Base-by-base conservation (phyloP, 805 yeast species). In the Metschnikowia koreensis region DNA sequence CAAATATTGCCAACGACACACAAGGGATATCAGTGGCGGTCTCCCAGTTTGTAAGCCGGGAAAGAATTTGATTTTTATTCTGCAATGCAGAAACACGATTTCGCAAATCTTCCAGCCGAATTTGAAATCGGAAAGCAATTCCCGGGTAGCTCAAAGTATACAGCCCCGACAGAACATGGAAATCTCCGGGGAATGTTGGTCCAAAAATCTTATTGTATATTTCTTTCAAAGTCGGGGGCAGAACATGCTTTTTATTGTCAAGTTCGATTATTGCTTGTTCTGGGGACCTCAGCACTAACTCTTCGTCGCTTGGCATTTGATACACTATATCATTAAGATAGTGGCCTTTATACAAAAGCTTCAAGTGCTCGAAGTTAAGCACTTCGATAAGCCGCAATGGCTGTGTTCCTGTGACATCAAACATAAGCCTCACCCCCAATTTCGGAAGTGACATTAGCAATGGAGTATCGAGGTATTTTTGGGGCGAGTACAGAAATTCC, bases 131-230 rank as follows among this genome's bases (percentile, higher is more conserved):
- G 65, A 83, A 82, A 0, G 80, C 69, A 4, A 83, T 68, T 0
- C 88, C 88, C 1, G 83, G 81, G 57, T 83, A 83, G 22, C 81
- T 75, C 27, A 83, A 66, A 10, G 73, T 64, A 57, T 82, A 83
- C 17, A 62, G 55, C 12, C 63, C 60, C 16, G 58, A 42, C 3
- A 52, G 55, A 1, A 50, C 48, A 42, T 68, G 63, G 9, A 71
- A 57, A 28, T 59, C 63, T 0, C 87, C 87, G 1, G 85, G 83
- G 53, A 78, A 81, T 0, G 87, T 82, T 1, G 87, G 87, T 0
- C 88, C 88, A 60, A 83, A 80, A 1, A 76, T 69, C 60, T 75
- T 78, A 58, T 82, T 81, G 63, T 83, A 83, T 2, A 82, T 70
- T 15, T 69, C 65, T 43, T 75, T 76, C 55, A 81, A 68, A 1